Conservation (phyloP, 257 asterid species). For the Plectranthus barbatus region DNA sequence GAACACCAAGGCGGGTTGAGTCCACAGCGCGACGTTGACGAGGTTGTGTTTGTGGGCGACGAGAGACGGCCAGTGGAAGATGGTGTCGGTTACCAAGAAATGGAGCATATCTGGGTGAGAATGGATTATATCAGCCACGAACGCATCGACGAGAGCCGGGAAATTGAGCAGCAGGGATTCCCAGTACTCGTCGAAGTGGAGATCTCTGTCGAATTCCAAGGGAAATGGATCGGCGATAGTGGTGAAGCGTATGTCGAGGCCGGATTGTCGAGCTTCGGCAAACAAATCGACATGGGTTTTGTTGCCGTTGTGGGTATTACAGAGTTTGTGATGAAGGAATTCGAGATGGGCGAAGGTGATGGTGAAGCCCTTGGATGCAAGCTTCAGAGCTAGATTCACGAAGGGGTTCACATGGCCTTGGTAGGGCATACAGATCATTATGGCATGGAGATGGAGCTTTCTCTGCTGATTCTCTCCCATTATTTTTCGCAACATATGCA, state of each 20-base stretch:
- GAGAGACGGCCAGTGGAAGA: conserved; percentile 23
- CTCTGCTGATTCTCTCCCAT: conserved; percentile 6
- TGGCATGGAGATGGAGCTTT: conserved; percentile 49
- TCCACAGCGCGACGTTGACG: conserved; percentile 31
- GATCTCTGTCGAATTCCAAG: conserved; percentile 22
- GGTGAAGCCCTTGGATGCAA: no score
- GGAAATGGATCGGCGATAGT: conserved; percentile 38
- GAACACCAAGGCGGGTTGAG: conserved; percentile 29
- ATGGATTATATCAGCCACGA: conserved; percentile 17
- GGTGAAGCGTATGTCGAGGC: conserved; percentile 39
- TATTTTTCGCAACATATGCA: no score
- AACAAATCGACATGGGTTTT: conserved; percentile 19
- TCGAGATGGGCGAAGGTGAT: conserved; percentile 52
- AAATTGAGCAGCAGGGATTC: conserved; percentile 13
- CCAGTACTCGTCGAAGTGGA: conserved; percentile 21
- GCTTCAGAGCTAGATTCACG: conserved; percentile 40
- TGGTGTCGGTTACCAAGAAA: conserved; percentile 37
- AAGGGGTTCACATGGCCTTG: conserved; percentile 66
- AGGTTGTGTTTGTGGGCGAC: conserved; percentile 34
- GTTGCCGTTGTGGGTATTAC: conserved; percentile 19
- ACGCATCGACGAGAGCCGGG: conserved; percentile 23
- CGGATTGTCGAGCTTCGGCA: conserved; percentile 19
- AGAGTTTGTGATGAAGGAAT: conserved; percentile 30
- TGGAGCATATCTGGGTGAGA: conserved; percentile 18
- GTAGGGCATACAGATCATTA: conserved; percentile 46